Evolutionary conservation across 495 filamentous ascomycete genomes (phyloP).

Genomic region (Jackrogersella multiformis): DNA sequence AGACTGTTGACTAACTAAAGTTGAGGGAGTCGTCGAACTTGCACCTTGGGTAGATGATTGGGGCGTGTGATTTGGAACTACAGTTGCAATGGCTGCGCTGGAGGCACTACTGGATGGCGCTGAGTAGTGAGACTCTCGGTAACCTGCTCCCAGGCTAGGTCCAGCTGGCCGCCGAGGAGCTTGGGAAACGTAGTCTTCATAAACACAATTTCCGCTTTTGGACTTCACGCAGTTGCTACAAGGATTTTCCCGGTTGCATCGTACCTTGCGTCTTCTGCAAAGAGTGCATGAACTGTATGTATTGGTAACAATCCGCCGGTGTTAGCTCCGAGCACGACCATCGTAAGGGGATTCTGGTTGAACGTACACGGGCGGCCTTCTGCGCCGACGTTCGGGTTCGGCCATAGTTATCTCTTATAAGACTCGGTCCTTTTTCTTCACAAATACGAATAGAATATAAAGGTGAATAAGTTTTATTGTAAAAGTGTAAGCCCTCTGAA

Average conservation of each 20-base stretch:
- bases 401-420: conserved; percentile 33
- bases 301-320: neutral
- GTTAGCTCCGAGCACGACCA: conserved; percentile 22
- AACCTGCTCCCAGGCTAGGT: neutral
- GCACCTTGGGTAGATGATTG: conserved; percentile 19
- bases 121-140: conserved; percentile 8
- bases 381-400: conserved; percentile 55
- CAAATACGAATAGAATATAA: neutral
- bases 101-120: neutral
- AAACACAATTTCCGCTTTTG: conserved; percentile 56
- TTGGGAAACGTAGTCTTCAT: conserved; percentile 34
- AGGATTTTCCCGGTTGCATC: conserved; percentile 59
- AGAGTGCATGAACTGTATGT: conserved; percentile 57
- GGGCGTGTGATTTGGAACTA: conserved; percentile 19
- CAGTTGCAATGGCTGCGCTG: neutral
- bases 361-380: conserved; percentile 59
- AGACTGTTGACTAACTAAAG: conserved; percentile 45
- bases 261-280: conserved; percentile 61
- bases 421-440: neutral
- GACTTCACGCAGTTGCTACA: conserved; percentile 63
- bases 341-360: neutral
- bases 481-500: neutral
- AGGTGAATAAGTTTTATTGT: conserved; percentile 14
- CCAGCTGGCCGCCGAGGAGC: conserved; percentile 17
- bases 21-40: conserved; percentile 44